Base-by-base conservation (phyloP, 331 rosid species). In the Quercus phellos region DNA sequence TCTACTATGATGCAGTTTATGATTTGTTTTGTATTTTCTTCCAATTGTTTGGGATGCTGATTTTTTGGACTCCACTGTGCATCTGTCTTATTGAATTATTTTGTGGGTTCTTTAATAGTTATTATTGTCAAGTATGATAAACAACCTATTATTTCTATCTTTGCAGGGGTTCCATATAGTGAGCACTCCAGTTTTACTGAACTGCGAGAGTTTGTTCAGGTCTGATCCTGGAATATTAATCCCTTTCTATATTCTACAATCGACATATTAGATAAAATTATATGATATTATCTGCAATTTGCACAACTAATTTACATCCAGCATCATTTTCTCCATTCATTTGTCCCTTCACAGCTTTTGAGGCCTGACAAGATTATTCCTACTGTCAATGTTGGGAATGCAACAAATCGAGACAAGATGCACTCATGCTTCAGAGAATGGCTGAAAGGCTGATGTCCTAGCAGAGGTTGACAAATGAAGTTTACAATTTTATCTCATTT, bases 141-240 rank as follows among this genome's bases (percentile, higher is more conserved):
- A 74, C 1, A 5, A 86, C 55, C 59, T 21, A n/a, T 21, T 76
- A 80, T 84, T 68, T 72, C 46, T 43, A 17, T 73, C 63, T 24
- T 85, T 58, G 24, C 4, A 87, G 90, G 90, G 67, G 90, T 87
- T 87, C 90, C 90, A 67, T 87, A 87, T 74, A 87, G 90, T 67
- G 90, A 87, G 87, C 90, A 87, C 66, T 87, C 90, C 81, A 87
- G 90, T 86, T 87, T 84, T 81, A 79, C 82, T 19, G 90, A 87
- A 74, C 76, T 87, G 78, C 85, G 14, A 68, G 88, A 84, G 61
- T 87, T 87, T 87, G 87, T 87, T 77, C 83, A 87, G 90, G 90
- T 87, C 70, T 30, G 32, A 38, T 69, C 66, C 67, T 78, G 60
- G 29, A 55, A 67, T 61, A 13, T 35, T 19, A 12, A 46, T n/a